Base-by-base conservation (phyloP, 1,284 basidiomycete genomes). In the Gymnopus androsaceus region DNA sequence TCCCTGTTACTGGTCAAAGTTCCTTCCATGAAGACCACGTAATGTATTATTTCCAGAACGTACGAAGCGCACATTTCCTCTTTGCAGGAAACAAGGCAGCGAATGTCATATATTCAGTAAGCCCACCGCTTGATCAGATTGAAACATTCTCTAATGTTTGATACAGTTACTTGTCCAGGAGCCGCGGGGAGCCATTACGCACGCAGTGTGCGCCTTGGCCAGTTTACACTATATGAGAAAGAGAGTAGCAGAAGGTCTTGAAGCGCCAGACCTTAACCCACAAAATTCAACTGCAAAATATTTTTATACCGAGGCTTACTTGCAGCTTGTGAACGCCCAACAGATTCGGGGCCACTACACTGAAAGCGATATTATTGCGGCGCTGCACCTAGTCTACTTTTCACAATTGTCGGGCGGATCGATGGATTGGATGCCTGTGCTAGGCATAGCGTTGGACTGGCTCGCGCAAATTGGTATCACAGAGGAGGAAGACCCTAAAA, bases 161-260 rank as follows among this genome's bases (percentile, higher is more conserved):
- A 30, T 59, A 17, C 67, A 90, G 88, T 72, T 82, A 55, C 79
- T 89, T 53, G 69, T 82, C 47, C 76, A 82, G 64, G 82, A 89
- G 41, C 86, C 87, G 8, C 78, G 79, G 53, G 87, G 89, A 49
- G 77, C 86, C 2, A 78, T 91, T 52, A 81, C 86, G 2, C 80
- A 84, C 65, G 84, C 88, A 11, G 78, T 90, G 37, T 88, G 84
- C 68, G 88, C 90, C n/a, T 75, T 92, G 54, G 82, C 88, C 34
- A 83, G 81, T 64, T 75, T 90, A 42, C 88, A 92, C 67, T 81
- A 80, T 63, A 82, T 79, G 55, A 80, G 81, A 45, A 76, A 81
- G 67, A 84, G 83, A 41, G 78, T 85, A 37, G 77, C 82, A 21
- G 81, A 80, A 62, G 84, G 83, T 19, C 67, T 83, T 51, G 83